Conservation (phyloP, 2,329 filamentous ascomycete species). For the Bipolaris cookei region DNA sequence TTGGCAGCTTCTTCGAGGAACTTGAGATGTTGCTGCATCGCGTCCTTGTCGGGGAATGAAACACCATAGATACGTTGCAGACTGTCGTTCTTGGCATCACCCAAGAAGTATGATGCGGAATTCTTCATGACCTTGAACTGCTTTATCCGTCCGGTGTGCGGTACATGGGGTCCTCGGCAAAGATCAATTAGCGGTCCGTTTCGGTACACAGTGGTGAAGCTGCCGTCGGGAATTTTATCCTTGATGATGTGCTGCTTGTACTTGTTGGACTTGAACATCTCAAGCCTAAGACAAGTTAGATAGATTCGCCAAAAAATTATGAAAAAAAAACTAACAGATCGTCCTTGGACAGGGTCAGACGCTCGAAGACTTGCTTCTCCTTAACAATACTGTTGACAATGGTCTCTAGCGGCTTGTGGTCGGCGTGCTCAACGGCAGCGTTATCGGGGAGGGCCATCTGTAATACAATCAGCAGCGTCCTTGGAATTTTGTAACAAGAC, state of each 20-base stretch:
- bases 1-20: slow-evolving; percentile 98
- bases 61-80: slow-evolving; percentile 96
- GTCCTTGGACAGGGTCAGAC: slow-evolving; percentile 86
- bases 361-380: slow-evolving; percentile 94
- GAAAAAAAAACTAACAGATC: slow-evolving; percentile 61
- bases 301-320: neutral
- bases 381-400: slow-evolving; percentile 86
- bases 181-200: slow-evolving; percentile 94
- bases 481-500: neutral
- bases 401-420: slow-evolving; percentile 85
- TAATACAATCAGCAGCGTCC: slow-evolving; percentile 11
- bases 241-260: slow-evolving; percentile 99
- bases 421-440: slow-evolving; percentile 71
- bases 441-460: slow-evolving; percentile 79
- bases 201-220: slow-evolving; percentile 90
- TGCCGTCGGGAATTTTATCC: slow-evolving; percentile 86
- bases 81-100: slow-evolving; percentile 91
- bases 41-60: slow-evolving; percentile 96
- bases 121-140: slow-evolving; percentile 93
- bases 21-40: slow-evolving; percentile 89
- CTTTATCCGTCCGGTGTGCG: slow-evolving; percentile 92
- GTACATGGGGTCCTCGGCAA: slow-evolving; percentile 93
- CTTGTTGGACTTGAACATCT: slow-evolving; percentile 98
- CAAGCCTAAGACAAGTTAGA: slow-evolving; percentile 56
- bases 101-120: slow-evolving; percentile 87